Evolutionary conservation across 140 eudicot species (phyloP).

Genomic region (Cichorium intybus): DNA sequence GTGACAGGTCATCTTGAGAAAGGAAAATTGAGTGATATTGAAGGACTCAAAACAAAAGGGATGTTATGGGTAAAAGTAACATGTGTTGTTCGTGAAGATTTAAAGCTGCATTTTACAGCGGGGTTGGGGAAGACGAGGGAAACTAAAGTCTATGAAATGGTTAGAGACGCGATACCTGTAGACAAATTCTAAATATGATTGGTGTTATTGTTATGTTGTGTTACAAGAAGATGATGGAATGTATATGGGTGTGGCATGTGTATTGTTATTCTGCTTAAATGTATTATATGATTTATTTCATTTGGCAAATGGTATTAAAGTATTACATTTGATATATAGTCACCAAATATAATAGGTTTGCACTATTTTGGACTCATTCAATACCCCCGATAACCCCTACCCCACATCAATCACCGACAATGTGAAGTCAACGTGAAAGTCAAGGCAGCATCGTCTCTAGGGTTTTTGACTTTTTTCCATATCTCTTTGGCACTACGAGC

Average conservation of each 20-base stretch:
- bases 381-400: no score
- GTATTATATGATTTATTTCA: neutral
- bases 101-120: slow-evolving; percentile 72
- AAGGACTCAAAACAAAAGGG: slow-evolving; percentile 84
- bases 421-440: no score
- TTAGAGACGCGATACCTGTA: slow-evolving; percentile 64
- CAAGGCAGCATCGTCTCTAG: no score
- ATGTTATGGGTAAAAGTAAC: slow-evolving; percentile 88
- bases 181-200: slow-evolving; percentile 52
- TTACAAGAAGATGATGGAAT: neutral
- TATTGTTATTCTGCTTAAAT: neutral
- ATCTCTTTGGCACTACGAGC: no score
- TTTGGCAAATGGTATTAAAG: no score
- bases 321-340: no score
- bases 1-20: slow-evolving; percentile 86
- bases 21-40: slow-evolving; percentile 79
- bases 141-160: slow-evolving; percentile 72
- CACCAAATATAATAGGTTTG: no score
- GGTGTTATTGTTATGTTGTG: neutral
- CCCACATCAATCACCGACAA: no score
- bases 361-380: no score
- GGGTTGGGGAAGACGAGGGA: slow-evolving; percentile 73
- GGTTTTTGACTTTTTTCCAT: no score
- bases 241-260: neutral
- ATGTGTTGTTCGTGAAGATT: slow-evolving; percentile 50